phyloP scores from a whole-genome alignment of 331 rosid genomes.

The Phaseolus coccineus region DNA sequence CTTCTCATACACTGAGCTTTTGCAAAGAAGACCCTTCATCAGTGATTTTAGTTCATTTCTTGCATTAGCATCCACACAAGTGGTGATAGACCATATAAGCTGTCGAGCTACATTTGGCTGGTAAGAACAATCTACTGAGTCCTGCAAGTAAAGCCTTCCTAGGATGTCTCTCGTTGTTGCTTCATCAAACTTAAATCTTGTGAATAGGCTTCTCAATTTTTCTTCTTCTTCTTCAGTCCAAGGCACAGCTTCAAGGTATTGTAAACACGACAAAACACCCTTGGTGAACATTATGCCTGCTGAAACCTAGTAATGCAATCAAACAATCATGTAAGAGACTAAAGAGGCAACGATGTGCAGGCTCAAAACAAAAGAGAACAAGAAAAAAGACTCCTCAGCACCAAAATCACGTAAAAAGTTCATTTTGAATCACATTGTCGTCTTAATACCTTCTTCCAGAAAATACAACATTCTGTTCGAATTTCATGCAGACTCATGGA shows the following conservation, averaged over 20 bases:
- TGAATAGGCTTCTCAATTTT: constrained; percentile 74
- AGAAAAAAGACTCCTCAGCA: background rate
- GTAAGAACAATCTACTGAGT: constrained; percentile 52
- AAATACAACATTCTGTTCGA: background rate
- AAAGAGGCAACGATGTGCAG: background rate
- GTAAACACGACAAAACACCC: constrained; percentile 83
- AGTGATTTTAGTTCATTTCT: constrained; percentile 80
- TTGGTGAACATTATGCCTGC: constrained; percentile 85
- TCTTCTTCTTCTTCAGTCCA: constrained; percentile 99
- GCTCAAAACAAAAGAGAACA: constrained; percentile 10
- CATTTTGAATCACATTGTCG: constrained; percentile 1
- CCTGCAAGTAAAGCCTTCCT: constrained; percentile 68
- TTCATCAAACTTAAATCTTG: constrained; percentile 81
- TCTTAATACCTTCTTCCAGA: background rate
- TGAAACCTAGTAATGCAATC: constrained; percentile 64
- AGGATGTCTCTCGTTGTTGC: constrained; percentile 78
- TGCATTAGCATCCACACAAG: constrained; percentile 73
- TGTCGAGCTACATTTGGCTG: constrained; percentile 63
- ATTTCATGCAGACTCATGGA: background rate
- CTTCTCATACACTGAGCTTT: constrained; percentile 87
- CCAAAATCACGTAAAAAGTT: constrained; percentile 16
- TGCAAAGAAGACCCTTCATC: constrained; percentile 86
- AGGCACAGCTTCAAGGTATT: constrained; percentile 98
- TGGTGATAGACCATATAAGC: constrained; percentile 78
- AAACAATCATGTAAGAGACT: constrained; percentile 46